A percentile compares a stretch with the other conserved stretches of the same genome.
phyloP scores from a whole-genome alignment of 2,329 filamentous ascomycete species.

The Fusarium zealandicum region DNA sequence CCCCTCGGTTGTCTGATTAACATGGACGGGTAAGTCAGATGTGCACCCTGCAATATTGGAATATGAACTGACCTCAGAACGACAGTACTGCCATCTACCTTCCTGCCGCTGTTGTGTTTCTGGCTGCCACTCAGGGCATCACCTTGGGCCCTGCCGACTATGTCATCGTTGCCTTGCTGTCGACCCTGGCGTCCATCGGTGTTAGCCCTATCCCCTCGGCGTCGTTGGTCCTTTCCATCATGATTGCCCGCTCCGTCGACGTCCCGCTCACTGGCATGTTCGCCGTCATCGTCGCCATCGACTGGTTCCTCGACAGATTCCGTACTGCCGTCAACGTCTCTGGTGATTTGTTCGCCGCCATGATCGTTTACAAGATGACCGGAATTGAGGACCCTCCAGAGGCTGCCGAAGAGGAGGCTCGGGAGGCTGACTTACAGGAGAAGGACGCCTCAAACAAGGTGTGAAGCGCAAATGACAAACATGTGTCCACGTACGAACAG shows the following conservation, averaged over 20 bases:
- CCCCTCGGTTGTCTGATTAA: conserved; percentile 59
- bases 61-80: conserved; percentile 15
- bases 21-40: conserved; percentile 54
- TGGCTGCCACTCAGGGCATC: conserved; percentile 58
- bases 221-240: conserved; percentile 58
- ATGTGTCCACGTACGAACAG: neutral
- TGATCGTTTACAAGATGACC: conserved; percentile 39
- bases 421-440: conserved; percentile 15
- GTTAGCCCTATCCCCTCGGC: conserved; percentile 62
- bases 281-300: conserved; percentile 60
- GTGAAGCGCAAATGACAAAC: conserved; percentile 4
- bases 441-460: conserved; percentile 33
- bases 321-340: conserved; percentile 59
- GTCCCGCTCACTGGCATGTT: conserved; percentile 58
- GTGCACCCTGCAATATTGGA: too few species aligned
- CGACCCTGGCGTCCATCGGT: conserved; percentile 60
- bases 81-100: conserved; percentile 61
- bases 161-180: conserved; percentile 56
- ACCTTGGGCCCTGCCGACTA: conserved; percentile 54
- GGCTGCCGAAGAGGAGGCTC: conserved; percentile 26
- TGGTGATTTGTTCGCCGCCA: conserved; percentile 53
- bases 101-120: conserved; percentile 60
- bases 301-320: conserved; percentile 65
- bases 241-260: conserved; percentile 57
- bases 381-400: conserved; percentile 34